Evolutionary conservation across 495 filamentous ascomycete genomes (phyloP), one percentile per base, ranked within the genome.

Genomic region (Pseudomonodictys pantanalensis): DNA sequence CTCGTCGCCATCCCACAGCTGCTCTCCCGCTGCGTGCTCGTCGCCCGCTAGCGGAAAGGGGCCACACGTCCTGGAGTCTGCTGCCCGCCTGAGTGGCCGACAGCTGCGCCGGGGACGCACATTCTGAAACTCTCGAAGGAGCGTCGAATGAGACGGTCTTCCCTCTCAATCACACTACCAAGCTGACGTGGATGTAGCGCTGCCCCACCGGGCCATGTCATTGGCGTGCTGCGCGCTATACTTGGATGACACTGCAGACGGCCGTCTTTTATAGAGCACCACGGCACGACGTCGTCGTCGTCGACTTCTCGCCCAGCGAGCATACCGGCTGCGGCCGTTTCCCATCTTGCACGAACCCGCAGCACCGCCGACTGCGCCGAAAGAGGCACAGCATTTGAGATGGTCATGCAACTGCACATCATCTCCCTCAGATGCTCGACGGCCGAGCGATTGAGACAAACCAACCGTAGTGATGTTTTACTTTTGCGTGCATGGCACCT

Each of bases 131-230:
- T 23, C 51, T 11, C 46, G 45, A 58, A 26, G 46, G 55, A 20
- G 55, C 55, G 28, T 50, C 55, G 26, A 43, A 22, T 52, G 5
- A 18, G 30, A 18, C 52, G 20, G 22, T 26, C 33, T n/a, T n/a
- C n/a, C n/a, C n/a, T n/a, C n/a, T n/a, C n/a, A n/a, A n/a, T n/a
- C n/a, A n/a, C 15, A 24, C 39, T 17, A 9, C 56, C 46, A 15
- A 49, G 56, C 59, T 62, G 44, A 62, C 59, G 59, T 62, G 59
- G 59, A 50, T 52, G n/a, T 24, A 26, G 12, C 17, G 10, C 49
- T 28, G 46, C 38, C 12, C 38, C 22, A 10, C 45, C 17, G 6
- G 32, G 23, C n/a, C 1, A 33, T 11, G 30, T 52, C 29, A 45
- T 52, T 52, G 47, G 47, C 25, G n/a, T 12, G 46, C 22, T n/a